Evolutionary conservation across 2,329 filamentous ascomycete genomes (phyloP).

Genomic region (Hymenoscyphus fraxineus): DNA sequence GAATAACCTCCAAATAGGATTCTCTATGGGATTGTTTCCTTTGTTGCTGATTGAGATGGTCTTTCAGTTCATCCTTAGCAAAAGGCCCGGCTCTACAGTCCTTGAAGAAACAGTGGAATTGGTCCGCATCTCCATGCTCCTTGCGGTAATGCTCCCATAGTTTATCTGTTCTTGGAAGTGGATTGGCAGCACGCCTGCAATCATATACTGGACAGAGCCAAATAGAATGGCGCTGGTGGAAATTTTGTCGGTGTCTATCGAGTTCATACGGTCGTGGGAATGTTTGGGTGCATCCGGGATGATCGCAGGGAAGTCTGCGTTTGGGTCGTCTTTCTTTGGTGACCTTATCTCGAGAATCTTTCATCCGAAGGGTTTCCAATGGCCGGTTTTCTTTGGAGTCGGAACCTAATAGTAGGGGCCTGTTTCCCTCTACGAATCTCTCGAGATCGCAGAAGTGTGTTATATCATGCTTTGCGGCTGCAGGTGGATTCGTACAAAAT

Average conservation of each 20-base stretch:
- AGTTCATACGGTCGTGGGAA: conserved; percentile 18
- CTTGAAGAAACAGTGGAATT: conserved; percentile 11
- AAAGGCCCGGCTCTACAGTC: conserved; percentile 11
- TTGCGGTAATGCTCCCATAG: conserved; percentile 17
- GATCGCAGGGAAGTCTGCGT: conserved; percentile 12
- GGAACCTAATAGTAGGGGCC: background rate
- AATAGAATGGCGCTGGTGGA: conserved; percentile 6
- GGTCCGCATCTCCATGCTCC: conserved; percentile 1
- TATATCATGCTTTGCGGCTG: too few species aligned
- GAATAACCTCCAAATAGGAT: background rate
- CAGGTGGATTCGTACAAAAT: too few species aligned
- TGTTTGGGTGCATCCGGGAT: conserved; percentile 11
- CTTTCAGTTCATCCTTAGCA: background rate
- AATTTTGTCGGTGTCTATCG: conserved; percentile 9
- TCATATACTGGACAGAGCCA: conserved; percentile 14
- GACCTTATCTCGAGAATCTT: background rate
- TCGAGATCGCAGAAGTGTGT: background rate
- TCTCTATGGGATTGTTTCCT: background rate
- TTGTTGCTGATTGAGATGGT: background rate
- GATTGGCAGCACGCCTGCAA: conserved; percentile 13
- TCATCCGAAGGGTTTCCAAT: background rate
- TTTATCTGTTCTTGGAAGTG: conserved; percentile 16
- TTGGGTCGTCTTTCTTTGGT: background rate
- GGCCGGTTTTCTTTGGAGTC: background rate
- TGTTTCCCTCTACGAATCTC: background rate